Conservation (phyloP, 129 eudicot species). For the Cynara cardunculus region DNA sequence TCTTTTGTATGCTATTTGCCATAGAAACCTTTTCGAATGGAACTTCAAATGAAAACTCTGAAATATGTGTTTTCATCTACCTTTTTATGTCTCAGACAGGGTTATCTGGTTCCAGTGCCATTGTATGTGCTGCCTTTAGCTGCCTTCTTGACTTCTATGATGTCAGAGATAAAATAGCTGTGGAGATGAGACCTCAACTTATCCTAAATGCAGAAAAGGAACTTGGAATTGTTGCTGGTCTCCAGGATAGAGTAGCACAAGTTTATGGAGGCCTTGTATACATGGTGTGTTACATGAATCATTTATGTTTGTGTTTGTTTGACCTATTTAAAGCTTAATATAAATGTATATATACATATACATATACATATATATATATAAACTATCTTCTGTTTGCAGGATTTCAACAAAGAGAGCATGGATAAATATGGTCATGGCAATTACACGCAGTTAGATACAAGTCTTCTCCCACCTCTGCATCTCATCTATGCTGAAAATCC, state of each 20-base stretch:
- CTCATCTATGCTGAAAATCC: constrained; percentile 98
- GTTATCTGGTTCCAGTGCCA: constrained; percentile 97
- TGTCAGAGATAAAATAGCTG: constrained; percentile 67
- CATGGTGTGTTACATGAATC: constrained; percentile 52
- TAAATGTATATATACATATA: background rate
- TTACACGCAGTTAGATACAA: constrained; percentile 64
- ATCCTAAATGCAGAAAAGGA: constrained; percentile 90
- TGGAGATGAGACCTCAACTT: constrained; percentile 86
- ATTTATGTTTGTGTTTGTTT: background rate
- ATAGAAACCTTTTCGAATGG: background rate
- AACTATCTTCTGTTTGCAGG: constrained; percentile 36
- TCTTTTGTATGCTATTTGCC: background rate
- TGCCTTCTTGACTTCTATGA: constrained; percentile 90
- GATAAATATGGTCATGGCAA: constrained; percentile 68
- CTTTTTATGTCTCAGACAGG: constrained; percentile 63
- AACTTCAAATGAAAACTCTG: background rate
- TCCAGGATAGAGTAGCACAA: constrained; percentile 97
- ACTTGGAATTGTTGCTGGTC: constrained; percentile 98
- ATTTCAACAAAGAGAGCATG: constrained; percentile 70
- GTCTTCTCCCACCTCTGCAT: constrained; percentile 83
- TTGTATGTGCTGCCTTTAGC: constrained; percentile 95
- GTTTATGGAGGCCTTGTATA: constrained; percentile 92
- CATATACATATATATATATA: background rate
- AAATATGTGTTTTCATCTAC: background rate
- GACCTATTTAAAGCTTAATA: background rate